These are phyloP conservation scores for Lactarius sanguifluus DNA, from an alignment of 768 basidiomycete species.

Conservation along the genomic window DNA sequence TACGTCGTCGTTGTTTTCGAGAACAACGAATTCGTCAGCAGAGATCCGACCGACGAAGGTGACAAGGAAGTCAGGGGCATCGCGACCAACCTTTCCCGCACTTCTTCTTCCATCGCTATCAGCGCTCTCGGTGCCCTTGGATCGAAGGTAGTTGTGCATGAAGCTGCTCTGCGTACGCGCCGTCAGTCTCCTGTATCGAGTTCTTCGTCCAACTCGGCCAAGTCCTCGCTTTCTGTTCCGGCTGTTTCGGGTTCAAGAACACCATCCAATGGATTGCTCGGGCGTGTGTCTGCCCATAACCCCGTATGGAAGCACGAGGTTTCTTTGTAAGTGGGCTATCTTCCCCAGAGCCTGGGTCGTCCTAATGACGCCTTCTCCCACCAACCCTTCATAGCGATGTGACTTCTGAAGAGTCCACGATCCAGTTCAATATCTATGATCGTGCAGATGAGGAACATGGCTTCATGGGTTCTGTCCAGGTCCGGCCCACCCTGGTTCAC, in stretches of 20 bases:
- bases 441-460: slow-evolving; percentile 75
- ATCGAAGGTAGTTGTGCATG: slow-evolving; percentile 43
- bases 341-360: slow-evolving; percentile 8
- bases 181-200: slow-evolving; percentile 22
- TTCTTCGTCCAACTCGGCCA: slow-evolving; percentile 26
- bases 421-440: slow-evolving; percentile 93
- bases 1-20: slow-evolving; percentile 99
- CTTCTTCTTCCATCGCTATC: slow-evolving; percentile 62
- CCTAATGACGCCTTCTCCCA: slow-evolving; percentile 14
- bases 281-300: slow-evolving; percentile 70
- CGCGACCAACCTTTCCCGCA: slow-evolving; percentile 56
- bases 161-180: slow-evolving; percentile 21
- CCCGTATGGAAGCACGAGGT: slow-evolving; percentile 99
- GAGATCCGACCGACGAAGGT: slow-evolving; percentile 81
- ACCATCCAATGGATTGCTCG: slow-evolving; percentile 46
- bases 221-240: slow-evolving; percentile 28
- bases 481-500: slow-evolving; percentile 88
- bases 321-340: slow-evolving; percentile 74
- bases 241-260: slow-evolving; percentile 33
- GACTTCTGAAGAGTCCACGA: slow-evolving; percentile 78
- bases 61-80: slow-evolving; percentile 89
- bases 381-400: slow-evolving; percentile 68
- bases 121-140: slow-evolving; percentile 65
- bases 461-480: slow-evolving; percentile 88
- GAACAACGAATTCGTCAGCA: slow-evolving; percentile 95